phyloP scores from a whole-genome alignment of 306 rosid species.

The Clitoria ternatea region DNA sequence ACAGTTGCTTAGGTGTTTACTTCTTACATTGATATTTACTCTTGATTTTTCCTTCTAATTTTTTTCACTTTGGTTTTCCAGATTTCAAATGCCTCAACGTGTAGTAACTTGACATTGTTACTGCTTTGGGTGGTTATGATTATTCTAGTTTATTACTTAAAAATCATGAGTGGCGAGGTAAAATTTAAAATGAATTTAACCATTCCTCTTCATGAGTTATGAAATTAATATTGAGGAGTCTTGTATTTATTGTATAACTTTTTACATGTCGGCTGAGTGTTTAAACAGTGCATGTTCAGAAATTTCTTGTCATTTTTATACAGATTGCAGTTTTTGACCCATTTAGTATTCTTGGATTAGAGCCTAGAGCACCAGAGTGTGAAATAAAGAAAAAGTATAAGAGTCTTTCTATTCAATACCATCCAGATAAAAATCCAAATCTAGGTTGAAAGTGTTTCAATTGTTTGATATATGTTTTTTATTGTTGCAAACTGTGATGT shows the following conservation, averaged over 20 bases:
- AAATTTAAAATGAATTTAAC: constrained; percentile 9
- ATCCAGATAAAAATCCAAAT: constrained; percentile 99
- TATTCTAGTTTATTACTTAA: constrained; percentile 79
- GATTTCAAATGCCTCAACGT: constrained; percentile 86
- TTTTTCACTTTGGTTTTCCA: constrained; percentile 35
- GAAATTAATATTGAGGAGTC: background rate
- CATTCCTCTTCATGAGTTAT: background rate
- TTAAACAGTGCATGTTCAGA: constrained; percentile 7
- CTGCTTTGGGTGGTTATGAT: constrained; percentile 90
- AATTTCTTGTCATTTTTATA: background rate
- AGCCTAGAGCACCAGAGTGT: constrained; percentile 62
- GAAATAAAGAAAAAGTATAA: constrained; percentile 90
- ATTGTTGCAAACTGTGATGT: constrained; percentile 3
- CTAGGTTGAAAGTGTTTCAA: constrained; percentile 67
- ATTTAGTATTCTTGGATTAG: constrained; percentile 79
- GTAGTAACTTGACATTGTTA: constrained; percentile 67
- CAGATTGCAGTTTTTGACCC: constrained; percentile 94
- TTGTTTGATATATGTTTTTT: constrained; percentile 22
- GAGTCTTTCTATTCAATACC: constrained; percentile 80
- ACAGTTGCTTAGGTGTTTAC: background rate
- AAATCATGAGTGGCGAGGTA: constrained; percentile 86
- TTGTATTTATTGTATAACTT: constrained; percentile 9
- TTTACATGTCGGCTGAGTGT: background rate
- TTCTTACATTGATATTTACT: background rate
- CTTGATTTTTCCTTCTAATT: background rate